Base-by-base conservation (phyloP, 2,329 filamentous ascomycete species). In the Sporothrix brunneoviolacea region DNA sequence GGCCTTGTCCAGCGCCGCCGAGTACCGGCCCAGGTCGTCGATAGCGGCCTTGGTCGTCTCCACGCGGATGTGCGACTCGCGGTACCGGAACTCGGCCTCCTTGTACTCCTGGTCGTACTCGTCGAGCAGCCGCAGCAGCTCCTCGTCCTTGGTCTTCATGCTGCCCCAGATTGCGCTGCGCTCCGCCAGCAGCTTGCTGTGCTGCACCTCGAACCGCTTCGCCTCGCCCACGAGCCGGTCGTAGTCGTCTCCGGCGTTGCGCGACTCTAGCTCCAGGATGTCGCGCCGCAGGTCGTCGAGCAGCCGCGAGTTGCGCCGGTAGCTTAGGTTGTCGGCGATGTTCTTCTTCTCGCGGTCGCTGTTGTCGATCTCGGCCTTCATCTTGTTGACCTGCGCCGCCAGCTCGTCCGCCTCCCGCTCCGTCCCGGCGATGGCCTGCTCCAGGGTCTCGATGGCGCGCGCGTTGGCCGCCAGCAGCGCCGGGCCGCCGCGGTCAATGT, bases 11-110 rank as follows among this genome's bases (percentile, higher is more conserved):
- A 98, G 77, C 8, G 93, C 93, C 9, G 80, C 76, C 38, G 82
- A 77, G 64, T 95, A 97, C 36, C 88, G 85, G 7, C 78, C 85
- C 32, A 98, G 73, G 64, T 98, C 93, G 51, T 95, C 89, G 49
- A 95, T 88, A 3, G 90, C 91, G 4, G 91, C 91, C 66, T 91
- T 94, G 43, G 89, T 96, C 1, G 91, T 94, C 70, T 84, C 88
- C 1, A 95, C 88, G 59, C 86, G 86, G 70, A 97, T 89, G 65
- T 95, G 88, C 7, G 86, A 80, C 69, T 95, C 84, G 59, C 89
- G 88, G 69, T 91, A 97, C 59, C 87, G 85, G 36, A 74, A 67
- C 38, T 83, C 83, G 12, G 91, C 89, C 63, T 91, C 80, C 63
- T 89, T 84, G 72, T 95, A 96, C 58, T 96, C 86, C 9, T 83